phyloP scores from a whole-genome alignment of 257 asterid species.

The Vinca minor region DNA sequence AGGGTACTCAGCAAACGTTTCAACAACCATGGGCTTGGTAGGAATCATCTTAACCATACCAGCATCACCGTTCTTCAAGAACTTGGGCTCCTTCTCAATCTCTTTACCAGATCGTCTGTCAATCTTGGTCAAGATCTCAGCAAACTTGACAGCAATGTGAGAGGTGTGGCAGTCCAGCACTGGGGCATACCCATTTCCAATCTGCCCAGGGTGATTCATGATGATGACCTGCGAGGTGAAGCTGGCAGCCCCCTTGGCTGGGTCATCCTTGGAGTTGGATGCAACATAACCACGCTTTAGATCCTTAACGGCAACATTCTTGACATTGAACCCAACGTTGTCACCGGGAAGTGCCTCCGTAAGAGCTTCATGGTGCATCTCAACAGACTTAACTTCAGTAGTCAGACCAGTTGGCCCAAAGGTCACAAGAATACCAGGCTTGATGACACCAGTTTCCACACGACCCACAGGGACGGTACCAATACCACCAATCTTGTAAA shows the following conservation, averaged over 20 bases:
- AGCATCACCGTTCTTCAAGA: constrained; percentile 70
- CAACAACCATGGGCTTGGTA: constrained; percentile 78
- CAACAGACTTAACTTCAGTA: constrained; percentile 78
- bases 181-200: constrained; percentile 64
- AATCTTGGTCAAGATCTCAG: constrained; percentile 59
- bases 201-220: constrained; percentile 80
- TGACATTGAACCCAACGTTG: constrained; percentile 73
- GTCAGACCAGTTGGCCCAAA: constrained; percentile 69
- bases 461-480: constrained; percentile 81
- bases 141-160: constrained; percentile 63
- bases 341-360: constrained; percentile 81
- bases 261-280: constrained; percentile 77
- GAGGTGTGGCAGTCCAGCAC: constrained; percentile 68
- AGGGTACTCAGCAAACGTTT: constrained; percentile 51
- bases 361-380: constrained; percentile 71
- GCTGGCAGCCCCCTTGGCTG: constrained; percentile 60
- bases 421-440: constrained; percentile 69
- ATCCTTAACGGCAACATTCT: constrained; percentile 82
- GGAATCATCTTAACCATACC: constrained; percentile 77
- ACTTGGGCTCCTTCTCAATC: constrained; percentile 66
- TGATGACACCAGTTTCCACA: constrained; percentile 56
- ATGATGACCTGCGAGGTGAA: constrained; percentile 68
- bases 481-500: constrained; percentile 82
- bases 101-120: constrained; percentile 81
- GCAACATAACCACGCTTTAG: constrained; percentile 74